Evolutionary conservation across 345 rosid genomes (phyloP).

Genomic region (Limnanthes douglasii): DNA sequence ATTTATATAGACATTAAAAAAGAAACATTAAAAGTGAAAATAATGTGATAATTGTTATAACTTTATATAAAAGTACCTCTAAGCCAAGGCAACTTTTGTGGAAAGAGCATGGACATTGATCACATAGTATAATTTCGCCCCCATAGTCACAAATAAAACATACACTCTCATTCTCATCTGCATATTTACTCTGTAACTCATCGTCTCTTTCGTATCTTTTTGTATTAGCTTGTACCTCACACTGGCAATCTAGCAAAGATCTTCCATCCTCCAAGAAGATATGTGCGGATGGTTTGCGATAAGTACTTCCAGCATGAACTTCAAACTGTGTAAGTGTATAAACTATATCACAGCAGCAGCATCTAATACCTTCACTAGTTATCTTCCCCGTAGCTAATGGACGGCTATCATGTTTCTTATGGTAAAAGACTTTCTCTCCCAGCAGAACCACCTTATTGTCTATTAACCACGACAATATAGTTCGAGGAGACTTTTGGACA

Average conservation of each 20-base stretch:
- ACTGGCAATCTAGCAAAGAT: constrained; percentile 56
- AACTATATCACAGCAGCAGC: constrained; percentile 44
- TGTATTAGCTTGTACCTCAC: constrained; percentile 16
- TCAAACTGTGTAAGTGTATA: constrained; percentile 33
- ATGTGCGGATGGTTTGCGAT: constrained; percentile 27
- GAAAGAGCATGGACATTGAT: constrained; percentile 75
- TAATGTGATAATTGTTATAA: no score
- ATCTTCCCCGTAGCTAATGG: constrained; percentile 34
- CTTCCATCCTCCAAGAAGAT: constrained; percentile 67
- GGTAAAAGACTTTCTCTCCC: constrained; percentile 36
- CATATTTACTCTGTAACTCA: constrained; percentile 16
- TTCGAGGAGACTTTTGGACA: constrained; percentile 29
- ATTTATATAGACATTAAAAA: no score
- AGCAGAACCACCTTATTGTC: constrained; percentile 43
- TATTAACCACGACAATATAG: constrained; percentile 59
- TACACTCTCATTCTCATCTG: constrained; percentile 33
- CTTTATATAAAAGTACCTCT: no score
- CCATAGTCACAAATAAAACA: constrained; percentile 79
- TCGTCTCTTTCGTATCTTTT: constrained; percentile 8
- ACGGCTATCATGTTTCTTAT: constrained; percentile 10
- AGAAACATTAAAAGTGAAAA: no score
- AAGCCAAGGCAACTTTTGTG: constrained; percentile 59
- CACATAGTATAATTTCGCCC: constrained; percentile 63
- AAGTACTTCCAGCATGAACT: constrained; percentile 32
- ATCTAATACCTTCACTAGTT: constrained; percentile 56